phyloP scores from a whole-genome alignment of 305 asterid genomes.

The Stenogyne calaminthoides region DNA sequence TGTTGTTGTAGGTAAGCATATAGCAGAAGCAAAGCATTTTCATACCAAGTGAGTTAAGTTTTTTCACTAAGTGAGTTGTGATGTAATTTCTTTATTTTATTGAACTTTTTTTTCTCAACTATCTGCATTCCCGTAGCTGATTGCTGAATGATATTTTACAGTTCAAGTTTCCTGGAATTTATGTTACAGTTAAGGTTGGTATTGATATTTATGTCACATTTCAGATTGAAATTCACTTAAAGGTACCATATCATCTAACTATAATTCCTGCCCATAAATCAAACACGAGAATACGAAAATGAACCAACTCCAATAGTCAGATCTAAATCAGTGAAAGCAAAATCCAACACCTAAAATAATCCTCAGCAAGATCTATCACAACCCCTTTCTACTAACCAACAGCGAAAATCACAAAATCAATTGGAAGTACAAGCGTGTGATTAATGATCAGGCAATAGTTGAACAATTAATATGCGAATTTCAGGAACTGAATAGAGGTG shows the following conservation, averaged over 20 bases:
- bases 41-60: slow-evolving; percentile 41
- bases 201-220: no score
- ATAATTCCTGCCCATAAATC: slow-evolving; percentile 26
- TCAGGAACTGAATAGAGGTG: slow-evolving; percentile 17
- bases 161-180: no score
- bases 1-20: slow-evolving; percentile 31
- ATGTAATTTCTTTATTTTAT: neutral
- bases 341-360: no score
- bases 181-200: no score
- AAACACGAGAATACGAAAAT: slow-evolving; percentile 6
- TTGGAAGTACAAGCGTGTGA: slow-evolving; percentile 12
- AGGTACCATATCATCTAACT: slow-evolving; percentile 19
- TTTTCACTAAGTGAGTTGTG: neutral
- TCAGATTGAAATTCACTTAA: slow-evolving; percentile 12
- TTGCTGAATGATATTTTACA: neutral
- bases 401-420: slow-evolving; percentile 14
- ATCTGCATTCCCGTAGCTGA: slow-evolving; percentile 10
- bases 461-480: slow-evolving; percentile 20
- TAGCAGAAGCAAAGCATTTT: slow-evolving; percentile 25
- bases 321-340: no score
- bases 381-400: slow-evolving; percentile 26
- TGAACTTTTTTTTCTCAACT: neutral
- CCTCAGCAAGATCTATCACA: no score
- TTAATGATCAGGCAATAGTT: slow-evolving; percentile 20
- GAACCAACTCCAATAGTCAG: no score